phyloP scores from a whole-genome alignment of 2,329 filamentous ascomycete species.

The Fusarium cicatricum region DNA sequence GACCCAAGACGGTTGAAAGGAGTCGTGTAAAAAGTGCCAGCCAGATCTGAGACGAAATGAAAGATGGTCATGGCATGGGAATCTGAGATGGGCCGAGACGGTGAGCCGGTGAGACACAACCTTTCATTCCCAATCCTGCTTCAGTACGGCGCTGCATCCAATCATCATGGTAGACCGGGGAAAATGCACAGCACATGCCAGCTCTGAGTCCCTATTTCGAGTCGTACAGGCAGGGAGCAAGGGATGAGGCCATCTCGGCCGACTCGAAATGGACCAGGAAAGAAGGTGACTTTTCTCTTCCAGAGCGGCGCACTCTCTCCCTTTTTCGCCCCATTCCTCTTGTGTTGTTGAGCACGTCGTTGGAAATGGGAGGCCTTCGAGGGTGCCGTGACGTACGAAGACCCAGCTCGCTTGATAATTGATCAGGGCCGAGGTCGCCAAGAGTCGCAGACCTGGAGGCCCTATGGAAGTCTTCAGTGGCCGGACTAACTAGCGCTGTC shows the following conservation, averaged over 20 bases:
- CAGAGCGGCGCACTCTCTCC: constrained; percentile 11
- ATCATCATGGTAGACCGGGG: constrained; percentile 23
- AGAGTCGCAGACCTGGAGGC: constrained; percentile 9
- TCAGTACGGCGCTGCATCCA: constrained; percentile 10
- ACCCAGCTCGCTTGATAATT: constrained; percentile 21
- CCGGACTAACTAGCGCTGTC: constrained; percentile 16
- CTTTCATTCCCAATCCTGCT: constrained; percentile 22
- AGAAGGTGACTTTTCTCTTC: constrained; percentile 7
- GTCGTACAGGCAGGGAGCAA: constrained; percentile 21
- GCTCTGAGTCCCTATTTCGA: constrained; percentile 9
- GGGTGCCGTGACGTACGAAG: constrained; percentile 21
- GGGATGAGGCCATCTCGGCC: constrained; percentile 31
- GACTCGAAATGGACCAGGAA: constrained; percentile 16
- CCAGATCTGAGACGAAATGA: constrained; percentile 38
- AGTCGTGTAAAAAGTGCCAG: constrained; percentile 17
- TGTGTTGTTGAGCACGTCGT: constrained; percentile 6
- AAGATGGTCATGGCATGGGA: constrained; percentile 28
- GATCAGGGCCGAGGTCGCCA: constrained; percentile 11
- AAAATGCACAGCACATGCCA: constrained; percentile 17
- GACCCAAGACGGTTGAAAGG: constrained; percentile 13
- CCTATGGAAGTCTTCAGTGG: constrained; percentile 5
- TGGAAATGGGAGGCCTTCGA: constrained; percentile 26
- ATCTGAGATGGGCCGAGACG: constrained; percentile 33
- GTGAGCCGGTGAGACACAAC: constrained; percentile 26
- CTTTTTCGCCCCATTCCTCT: constrained; percentile 16